phyloP scores from a whole-genome alignment of 2,329 filamentous ascomycete genomes.

The Coniosporium tulheliwenetii region DNA sequence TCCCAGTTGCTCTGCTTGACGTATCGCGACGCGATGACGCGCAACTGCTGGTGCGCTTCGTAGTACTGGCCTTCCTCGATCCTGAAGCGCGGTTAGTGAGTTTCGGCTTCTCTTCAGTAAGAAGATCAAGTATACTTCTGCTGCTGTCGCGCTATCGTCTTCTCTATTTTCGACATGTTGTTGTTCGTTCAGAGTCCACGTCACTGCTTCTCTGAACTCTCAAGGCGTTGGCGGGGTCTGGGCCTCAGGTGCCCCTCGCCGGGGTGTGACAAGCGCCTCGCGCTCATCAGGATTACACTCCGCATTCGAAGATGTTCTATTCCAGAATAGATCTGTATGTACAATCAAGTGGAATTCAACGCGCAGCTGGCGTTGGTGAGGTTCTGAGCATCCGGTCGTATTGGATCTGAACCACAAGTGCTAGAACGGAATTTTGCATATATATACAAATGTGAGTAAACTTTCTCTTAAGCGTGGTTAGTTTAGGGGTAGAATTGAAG shows the following conservation, averaged over 20 bases:
- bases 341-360: background rate
- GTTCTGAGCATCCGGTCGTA: background rate
- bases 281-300: too few relatives aligned
- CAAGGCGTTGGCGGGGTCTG: too few relatives aligned
- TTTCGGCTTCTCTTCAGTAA: background rate
- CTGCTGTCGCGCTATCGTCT: conserved; percentile 61
- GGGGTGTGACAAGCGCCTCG: too few relatives aligned
- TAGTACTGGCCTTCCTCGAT: conserved; percentile 89
- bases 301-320: background rate
- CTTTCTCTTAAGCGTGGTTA: conserved; percentile 7
- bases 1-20: conserved; percentile 74
- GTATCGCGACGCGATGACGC: conserved; percentile 87
- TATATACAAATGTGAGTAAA: background rate
- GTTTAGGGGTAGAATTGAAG: conserved; percentile 17
- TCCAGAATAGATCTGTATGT: background rate
- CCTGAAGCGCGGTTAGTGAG: conserved; percentile 26
- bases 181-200: too few relatives aligned
- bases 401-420: background rate
- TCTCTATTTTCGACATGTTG: conserved; percentile 42
- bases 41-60: conserved; percentile 96
- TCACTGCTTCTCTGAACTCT: too few relatives aligned
- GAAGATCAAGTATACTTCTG: conserved; percentile 40
- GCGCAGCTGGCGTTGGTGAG: background rate
- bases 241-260: too few relatives aligned
- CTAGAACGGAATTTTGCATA: background rate